A percentile compares a stretch with the other conserved stretches of the same genome.
phyloP scores from a whole-genome alignment of 768 basidiomycete genomes.

The Amanita fuliginea region DNA sequence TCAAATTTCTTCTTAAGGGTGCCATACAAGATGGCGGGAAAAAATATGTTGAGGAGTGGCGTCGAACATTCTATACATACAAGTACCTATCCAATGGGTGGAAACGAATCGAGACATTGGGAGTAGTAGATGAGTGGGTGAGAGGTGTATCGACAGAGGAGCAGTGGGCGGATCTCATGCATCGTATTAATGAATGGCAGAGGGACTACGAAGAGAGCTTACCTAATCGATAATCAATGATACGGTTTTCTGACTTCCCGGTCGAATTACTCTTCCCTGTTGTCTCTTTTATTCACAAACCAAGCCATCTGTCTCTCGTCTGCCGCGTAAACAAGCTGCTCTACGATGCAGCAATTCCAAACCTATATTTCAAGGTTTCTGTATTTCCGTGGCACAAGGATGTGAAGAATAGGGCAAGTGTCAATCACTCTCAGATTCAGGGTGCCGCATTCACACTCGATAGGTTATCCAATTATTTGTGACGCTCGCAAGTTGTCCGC shows the following conservation, averaged over 20 bases:
- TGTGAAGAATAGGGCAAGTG: constrained; percentile 44
- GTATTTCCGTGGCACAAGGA: constrained; percentile 68
- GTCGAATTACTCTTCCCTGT: constrained; percentile 37
- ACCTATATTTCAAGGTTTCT: constrained; percentile 46
- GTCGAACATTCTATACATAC: constrained; percentile 23
- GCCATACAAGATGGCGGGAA: constrained; percentile 29
- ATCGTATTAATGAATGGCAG: constrained; percentile 36
- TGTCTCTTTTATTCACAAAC: constrained; percentile 13
- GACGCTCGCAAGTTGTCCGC: constrained; percentile 42
- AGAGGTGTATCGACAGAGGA: constrained; percentile 36
- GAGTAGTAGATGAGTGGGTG: constrained; percentile 30
- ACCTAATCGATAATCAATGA: too few relatives aligned
- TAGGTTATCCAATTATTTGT: constrained; percentile 54
- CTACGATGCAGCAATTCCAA: constrained; percentile 28
- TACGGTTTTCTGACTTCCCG: constrained; percentile 46
- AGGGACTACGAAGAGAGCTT: constrained; percentile 7
- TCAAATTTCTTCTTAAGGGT: constrained; percentile 14
- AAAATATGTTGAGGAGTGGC: constrained; percentile 41
- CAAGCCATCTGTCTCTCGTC: not conserved
- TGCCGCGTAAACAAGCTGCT: too few relatives aligned
- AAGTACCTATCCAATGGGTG: constrained; percentile 29
- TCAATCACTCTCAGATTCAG: not conserved
- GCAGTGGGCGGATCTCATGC: constrained; percentile 40
- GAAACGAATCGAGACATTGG: constrained; percentile 32
- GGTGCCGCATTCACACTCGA: not conserved